Evolutionary conservation across 139 green algal species (phyloP).

Genomic region (Diplosphaera chodatii): DNA sequence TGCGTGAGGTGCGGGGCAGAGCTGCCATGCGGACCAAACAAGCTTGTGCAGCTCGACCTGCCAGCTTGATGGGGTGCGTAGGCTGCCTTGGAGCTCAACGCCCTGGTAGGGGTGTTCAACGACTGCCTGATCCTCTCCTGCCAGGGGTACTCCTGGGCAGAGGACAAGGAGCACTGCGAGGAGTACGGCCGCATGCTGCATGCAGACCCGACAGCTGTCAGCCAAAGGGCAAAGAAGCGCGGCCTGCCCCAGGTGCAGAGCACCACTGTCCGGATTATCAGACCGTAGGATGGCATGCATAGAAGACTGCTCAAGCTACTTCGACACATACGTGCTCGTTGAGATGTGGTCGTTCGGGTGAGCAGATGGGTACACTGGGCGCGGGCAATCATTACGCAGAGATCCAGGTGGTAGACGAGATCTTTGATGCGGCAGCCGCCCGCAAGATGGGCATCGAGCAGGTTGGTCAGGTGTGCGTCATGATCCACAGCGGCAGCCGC

Average conservation of each 20-base stretch:
- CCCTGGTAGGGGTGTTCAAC: too few relatives aligned
- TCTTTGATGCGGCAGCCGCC: conserved; percentile 73
- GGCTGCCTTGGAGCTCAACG: too few relatives aligned
- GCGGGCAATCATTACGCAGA: conserved; percentile 92
- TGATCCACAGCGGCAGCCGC: conserved; percentile 81
- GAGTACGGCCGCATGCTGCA: conserved; percentile 85
- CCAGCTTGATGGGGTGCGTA: too few relatives aligned
- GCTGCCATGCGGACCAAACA: too few relatives aligned
- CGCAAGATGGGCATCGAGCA: conserved; percentile 76
- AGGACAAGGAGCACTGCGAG: conserved; percentile 91
- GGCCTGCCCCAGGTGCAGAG: conserved; percentile 57
- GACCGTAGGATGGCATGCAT: too few relatives aligned
- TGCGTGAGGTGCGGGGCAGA: conserved; percentile 55
- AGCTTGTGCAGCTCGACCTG: too few relatives aligned
- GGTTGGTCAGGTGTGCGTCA: conserved; percentile 66
- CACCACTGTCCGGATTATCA: too few relatives aligned
- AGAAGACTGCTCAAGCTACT: too few relatives aligned
- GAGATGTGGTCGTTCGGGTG: too few relatives aligned
- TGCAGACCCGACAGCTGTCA: conserved; percentile 75
- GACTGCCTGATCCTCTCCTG: background rate
- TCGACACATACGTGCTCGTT: too few relatives aligned
- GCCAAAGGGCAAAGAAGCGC: conserved; percentile 77
- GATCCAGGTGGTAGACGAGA: conserved; percentile 85
- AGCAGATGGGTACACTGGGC: conserved; percentile 86
- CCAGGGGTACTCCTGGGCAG: conserved; percentile 74